Conservation (phyloP, 345 rosid species). For the Erodium maritimum region DNA sequence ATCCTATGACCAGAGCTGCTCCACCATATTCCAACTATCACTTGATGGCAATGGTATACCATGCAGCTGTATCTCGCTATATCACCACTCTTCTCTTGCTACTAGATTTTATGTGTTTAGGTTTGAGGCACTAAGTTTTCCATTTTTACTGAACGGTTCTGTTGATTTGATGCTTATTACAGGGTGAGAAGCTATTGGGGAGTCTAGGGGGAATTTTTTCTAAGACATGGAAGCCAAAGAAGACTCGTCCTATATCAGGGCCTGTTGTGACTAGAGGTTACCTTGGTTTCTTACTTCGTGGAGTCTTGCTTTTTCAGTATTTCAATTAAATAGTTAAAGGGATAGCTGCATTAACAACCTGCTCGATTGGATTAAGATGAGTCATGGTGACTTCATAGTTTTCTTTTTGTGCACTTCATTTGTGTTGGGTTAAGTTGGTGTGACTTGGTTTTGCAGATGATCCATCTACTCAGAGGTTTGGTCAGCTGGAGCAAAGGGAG, state of each 20-base stretch:
- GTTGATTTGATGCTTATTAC: slow-evolving; percentile 21
- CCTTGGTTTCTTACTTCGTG: too few relatives aligned
- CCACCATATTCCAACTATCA: neutral
- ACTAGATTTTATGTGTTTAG: too few relatives aligned
- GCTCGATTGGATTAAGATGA: too few relatives aligned
- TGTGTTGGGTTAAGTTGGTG: too few relatives aligned
- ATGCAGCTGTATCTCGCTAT: neutral
- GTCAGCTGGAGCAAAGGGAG: slow-evolving; percentile 74
- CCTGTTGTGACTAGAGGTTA: slow-evolving; percentile 60
- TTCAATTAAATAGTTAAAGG: too few relatives aligned
- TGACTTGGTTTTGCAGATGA: slow-evolving; percentile 31
- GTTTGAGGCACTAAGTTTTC: too few relatives aligned
- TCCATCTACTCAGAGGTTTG: slow-evolving; percentile 41
- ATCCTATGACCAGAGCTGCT: neutral
- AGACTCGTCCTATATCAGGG: slow-evolving; percentile 53
- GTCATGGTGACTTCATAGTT: too few relatives aligned
- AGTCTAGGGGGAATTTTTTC: slow-evolving; percentile 89
- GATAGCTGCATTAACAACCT: too few relatives aligned
- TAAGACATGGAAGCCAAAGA: slow-evolving; percentile 92
- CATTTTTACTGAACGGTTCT: too few relatives aligned
- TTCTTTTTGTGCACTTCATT: too few relatives aligned
- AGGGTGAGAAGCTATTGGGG: slow-evolving; percentile 97
- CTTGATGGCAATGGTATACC: neutral
- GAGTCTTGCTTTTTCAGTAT: slow-evolving; percentile 5
- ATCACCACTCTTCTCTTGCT: neutral